Evolutionary conservation across 2,329 filamentous ascomycete species (phyloP), one percentile per base, ranked within the genome.

Genomic region (Lachnellula occidentalis): DNA sequence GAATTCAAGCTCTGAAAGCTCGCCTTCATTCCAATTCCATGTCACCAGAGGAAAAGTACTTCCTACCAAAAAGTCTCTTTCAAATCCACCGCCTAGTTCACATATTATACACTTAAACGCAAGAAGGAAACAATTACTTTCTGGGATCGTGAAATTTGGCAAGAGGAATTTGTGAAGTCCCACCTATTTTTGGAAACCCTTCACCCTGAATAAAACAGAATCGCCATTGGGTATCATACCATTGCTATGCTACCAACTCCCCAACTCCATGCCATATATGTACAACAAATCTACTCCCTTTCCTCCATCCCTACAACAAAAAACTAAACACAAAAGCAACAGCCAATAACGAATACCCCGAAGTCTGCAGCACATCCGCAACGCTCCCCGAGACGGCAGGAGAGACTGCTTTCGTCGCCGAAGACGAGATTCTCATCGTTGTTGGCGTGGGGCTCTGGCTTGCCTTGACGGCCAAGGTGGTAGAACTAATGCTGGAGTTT

Each of bases 321-420:
- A 39, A 49, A 2, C n/a, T 34, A 34, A 56, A 56, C 5, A 56
- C 17, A 41, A 37, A 42, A 12, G 49, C 54, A 17, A 56, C 54
- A 17, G 19, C 49, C 11, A 52, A 15, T 17, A 56, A 52, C 9
- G 22, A 19, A 24, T 31, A 48, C 21, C 45, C 54, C 34, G 48
- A 49, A 14, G 37, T 45, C 21, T 21, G 31, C 43, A 52, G 7
- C 2, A 56, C 31, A 39, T 41, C 45, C 21, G 54, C 45, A 21
- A 42, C 54, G 27, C 49, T 46, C n/a, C 9, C 21, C 4, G 36
- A 50, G 15, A 41, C 50, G 17, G 36, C 43, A 4, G 48, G 12
- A 14, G 48, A 7, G 3, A 19, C 34, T 0, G 22, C 11, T 17
- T 45, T 46, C 15, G 17, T 34, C 19, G 43, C 39, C 8, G 49